phyloP scores from a whole-genome alignment of 2,329 filamentous ascomycete genomes.

The Esteya vermicola region DNA sequence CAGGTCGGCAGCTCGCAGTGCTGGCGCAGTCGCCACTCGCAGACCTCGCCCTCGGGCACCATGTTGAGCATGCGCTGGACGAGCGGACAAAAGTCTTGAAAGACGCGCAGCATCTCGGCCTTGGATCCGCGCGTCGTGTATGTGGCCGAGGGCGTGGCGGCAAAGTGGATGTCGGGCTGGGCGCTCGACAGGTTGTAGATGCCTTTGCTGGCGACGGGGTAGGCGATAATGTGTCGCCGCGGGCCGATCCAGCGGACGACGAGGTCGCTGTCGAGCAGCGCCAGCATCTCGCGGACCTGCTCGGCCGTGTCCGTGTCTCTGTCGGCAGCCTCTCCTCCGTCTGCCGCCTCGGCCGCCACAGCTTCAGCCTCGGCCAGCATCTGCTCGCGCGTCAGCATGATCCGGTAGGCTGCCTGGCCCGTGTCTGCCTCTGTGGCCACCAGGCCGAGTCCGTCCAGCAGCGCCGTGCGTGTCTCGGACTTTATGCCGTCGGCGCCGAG shows the following conservation, averaged over 20 bases:
- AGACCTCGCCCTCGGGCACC: conserved; percentile 47
- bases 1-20: conserved; percentile 42
- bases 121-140: conserved; percentile 53
- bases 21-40: conserved; percentile 49
- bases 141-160: conserved; percentile 39
- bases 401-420: conserved; percentile 64
- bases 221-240: conserved; percentile 63
- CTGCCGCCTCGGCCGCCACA: too few relatives aligned
- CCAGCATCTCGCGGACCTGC: conserved; percentile 50
- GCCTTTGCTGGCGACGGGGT: conserved; percentile 53
- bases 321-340: too few relatives aligned
- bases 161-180: conserved; percentile 47
- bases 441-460: conserved; percentile 38
- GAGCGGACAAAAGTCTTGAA: conserved; percentile 43
- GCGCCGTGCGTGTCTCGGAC: conserved; percentile 30
- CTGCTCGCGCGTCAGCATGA: conserved; percentile 56
- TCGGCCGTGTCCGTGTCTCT: too few relatives aligned
- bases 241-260: conserved; percentile 67
- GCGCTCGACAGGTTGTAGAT: conserved; percentile 51
- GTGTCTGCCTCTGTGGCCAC: conserved; percentile 49
- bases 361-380: conserved; percentile 55
- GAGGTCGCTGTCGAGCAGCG: conserved; percentile 50
- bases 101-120: conserved; percentile 45
- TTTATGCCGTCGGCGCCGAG: conserved; percentile 44
- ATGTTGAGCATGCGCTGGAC: conserved; percentile 44